Evolutionary conservation across 805 yeast species (phyloP).

Genomic region (Starmerella vaccinii): DNA sequence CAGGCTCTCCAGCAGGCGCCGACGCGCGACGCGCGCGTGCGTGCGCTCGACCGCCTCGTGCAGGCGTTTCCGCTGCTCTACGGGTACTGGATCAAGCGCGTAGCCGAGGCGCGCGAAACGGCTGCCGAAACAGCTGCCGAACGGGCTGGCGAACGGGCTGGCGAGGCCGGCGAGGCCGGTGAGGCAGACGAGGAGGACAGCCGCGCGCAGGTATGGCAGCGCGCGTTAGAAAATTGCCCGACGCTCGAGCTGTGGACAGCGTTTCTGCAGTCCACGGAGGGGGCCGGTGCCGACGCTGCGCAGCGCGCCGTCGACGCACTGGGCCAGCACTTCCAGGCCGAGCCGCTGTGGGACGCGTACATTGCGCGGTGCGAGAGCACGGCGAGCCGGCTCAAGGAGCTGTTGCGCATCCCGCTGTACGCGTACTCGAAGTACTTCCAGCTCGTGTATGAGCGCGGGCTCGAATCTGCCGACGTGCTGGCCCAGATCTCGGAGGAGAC

Average conservation of each 20-base stretch:
- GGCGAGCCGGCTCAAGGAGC: slow-evolving; percentile 30
- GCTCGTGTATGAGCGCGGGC: slow-evolving; percentile 24
- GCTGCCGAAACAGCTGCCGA: too few species aligned
- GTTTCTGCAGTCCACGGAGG: slow-evolving; percentile 28
- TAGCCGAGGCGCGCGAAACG: slow-evolving; percentile 14
- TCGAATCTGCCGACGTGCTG: slow-evolving; percentile 6
- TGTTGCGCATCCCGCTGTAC: slow-evolving; percentile 55
- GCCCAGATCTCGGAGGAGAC: slow-evolving; percentile 32
- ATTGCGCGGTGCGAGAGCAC: slow-evolving; percentile 32
- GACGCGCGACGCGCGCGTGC: background rate
- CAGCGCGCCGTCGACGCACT: slow-evolving; percentile 40
- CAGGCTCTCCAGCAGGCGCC: background rate
- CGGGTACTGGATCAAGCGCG: slow-evolving; percentile 36
- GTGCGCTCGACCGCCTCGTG: slow-evolving; percentile 24
- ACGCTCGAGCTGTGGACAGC: slow-evolving; percentile 31
- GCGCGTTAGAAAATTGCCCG: slow-evolving; percentile 28
- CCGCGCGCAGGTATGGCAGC: slow-evolving; percentile 18
- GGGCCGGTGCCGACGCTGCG: slow-evolving; percentile 32
- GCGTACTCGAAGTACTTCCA: slow-evolving; percentile 74
- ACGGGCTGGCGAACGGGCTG: too few species aligned
- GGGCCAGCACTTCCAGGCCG: slow-evolving; percentile 68
- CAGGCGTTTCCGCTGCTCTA: slow-evolving; percentile 33
- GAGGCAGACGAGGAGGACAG: too few species aligned
- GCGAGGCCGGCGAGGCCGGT: too few species aligned
- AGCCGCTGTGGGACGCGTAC: slow-evolving; percentile 72